Evolutionary conservation across 768 basidiomycete genomes (phyloP), one percentile per base, ranked within the genome.

Genomic region (Auricularia sp.): DNA sequence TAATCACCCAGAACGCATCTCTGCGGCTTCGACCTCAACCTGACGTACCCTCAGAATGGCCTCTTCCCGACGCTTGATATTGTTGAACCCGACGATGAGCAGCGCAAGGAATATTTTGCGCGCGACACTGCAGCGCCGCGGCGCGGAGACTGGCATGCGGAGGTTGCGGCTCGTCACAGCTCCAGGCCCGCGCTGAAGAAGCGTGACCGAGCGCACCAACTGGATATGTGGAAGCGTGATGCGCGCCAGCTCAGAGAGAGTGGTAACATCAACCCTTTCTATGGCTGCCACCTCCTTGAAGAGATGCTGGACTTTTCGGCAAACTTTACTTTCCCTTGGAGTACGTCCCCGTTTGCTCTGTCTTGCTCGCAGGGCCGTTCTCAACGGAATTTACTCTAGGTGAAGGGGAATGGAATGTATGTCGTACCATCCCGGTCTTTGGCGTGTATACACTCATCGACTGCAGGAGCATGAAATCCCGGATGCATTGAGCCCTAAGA

Each of bases 221-320:
- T 39, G 42, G 44, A n/a, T 8, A 3, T 33, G 34, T 65, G 66
- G 77, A 87, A 83, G 70, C 76, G 83, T 59, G 78, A 80, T 71
- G 73, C 85, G 14, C 74, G 72, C 29, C 74, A 72, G 33, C 23
- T 23, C 23, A 76, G 82, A 36, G 72, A 81, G 1, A 84, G 84
- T 66, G 84, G 80, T 10, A 83, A 81, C 1, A 79, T 75, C 54
- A 72, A 76, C 63, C 69, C 75, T 36, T 75, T 71, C 64, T 87
- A 87, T 58, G 84, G 84, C 4, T 90, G 89, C 73, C 77, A 83
- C 63, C 71, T 89, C 10, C 79, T 83, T 59, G 82, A 85, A 64
- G 83, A 86, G 75, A 81, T 86, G 73, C 69, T 87, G 36, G 88
- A 90, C 73, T 90, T 89, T 67, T 86, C 87, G 16, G 62, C 84